Base-by-base conservation (phyloP, 2,329 filamentous ascomycete genomes). In the Chaetomium sp. region DNA sequence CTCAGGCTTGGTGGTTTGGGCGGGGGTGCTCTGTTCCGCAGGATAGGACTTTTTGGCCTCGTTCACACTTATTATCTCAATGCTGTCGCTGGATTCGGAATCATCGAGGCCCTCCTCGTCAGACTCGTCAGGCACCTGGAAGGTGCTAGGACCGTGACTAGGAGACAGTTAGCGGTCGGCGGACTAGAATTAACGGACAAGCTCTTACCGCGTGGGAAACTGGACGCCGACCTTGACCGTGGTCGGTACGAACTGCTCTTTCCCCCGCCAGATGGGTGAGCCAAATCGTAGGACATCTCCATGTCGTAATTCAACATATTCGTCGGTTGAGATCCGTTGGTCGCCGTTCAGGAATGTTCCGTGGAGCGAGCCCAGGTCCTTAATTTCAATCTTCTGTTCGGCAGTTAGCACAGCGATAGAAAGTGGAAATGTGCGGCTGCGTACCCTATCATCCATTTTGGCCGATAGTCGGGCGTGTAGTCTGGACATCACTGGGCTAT, bases 401-500 rank as follows among this genome's bases (percentile, higher is more conserved):
- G 3, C 50, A 60, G 54, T 76, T 53, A 75, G 72, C 75, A 65
- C 74, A 68, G 38, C 51, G 54, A 57, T 47, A 55, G 1, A 27
- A 16, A 27, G n/a, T 3, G 42, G 25, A 27, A 16, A 12, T 29
- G 8, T 27, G 7, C 7, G 13, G 9, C 55, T 38, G 62, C 76
- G 64, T 75, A 85, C 85, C 74, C 81, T 78, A 7, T 74, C 70
- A 2, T 79, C 73, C 10, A 79, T 70, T 57, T 83, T 76, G 4
- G 82, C 78, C 19, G 72, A 69, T 4, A 89, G 72, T 51, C 83
- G 76, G 19, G 89, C 90, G 75, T 92, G 90, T 12, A 85, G 74
- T 53, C 90, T 82, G 27, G 89, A 91, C 80, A 92, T 89, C 42
- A 92, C 89, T 0, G 89, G 85, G 63, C 85, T 89, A 68, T 91